Evolutionary conservation across 345 rosid genomes (phyloP), one percentile per base, ranked within the genome.

Genomic region (Pugionium dolabratum): DNA sequence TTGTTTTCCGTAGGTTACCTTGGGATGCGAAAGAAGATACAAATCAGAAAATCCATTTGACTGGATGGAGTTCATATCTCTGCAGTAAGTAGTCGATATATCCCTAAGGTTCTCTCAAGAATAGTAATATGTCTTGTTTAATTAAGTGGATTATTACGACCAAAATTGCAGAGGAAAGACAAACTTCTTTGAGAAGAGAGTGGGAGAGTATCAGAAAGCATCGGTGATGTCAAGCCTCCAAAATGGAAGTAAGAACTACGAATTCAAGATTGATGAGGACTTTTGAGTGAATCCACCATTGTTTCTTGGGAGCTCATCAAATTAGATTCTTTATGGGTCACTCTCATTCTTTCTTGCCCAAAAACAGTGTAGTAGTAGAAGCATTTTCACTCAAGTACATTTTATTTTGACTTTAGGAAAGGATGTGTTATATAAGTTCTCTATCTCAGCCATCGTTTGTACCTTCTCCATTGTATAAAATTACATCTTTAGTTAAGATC

Each of bases 51-150:
- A 93, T 72, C 98, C 96, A 7, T 93, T 90, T 65, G 96, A 90
- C 55, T 93, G 97, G 98, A 93, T 93, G 98, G 98, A 87, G 54
- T 85, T 90, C 74, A 93, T 93, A 78, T 93, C 94, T 63, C 78
- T 90, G 75, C 96, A 85, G 94, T 87, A 75, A 92, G 96, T 81
- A 68, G 18, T 74, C 8, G 1, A 48, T 6, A 49, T 18, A 36
- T 44, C 40, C 1, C n/a, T 4, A 26, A 45, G 47, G 8, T 42
- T 42, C 6, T 34, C 5, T 54, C 43, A 54, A 54, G 57, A 46
- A 54, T 26, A 9, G 46, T 45, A 2, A 3, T 39, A 2, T 58
- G 1, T 49, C 5, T 61, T 52, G 29, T 29, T 31, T 62, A 43
- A 42, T 40, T 39, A 32, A 60, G 37, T 72, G 33, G 30, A 29